These are phyloP conservation scores for Argentina anserina DNA, from an alignment of 306 rosid species.

Conservation along the genomic window DNA sequence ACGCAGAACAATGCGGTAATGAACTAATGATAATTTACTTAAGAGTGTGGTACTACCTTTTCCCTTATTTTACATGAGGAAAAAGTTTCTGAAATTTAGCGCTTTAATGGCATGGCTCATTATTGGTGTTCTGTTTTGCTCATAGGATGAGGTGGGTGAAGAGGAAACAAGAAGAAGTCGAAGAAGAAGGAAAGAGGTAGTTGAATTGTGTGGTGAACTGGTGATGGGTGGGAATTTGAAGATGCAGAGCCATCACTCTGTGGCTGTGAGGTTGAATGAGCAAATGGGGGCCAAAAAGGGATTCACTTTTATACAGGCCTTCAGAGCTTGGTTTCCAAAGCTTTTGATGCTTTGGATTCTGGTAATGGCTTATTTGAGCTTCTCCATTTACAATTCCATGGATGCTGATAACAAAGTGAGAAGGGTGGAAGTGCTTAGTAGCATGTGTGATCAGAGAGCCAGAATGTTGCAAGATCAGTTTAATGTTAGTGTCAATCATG, in stretches of 20 bases:
- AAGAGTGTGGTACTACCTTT: slow-evolving; percentile 31
- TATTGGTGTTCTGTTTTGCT: slow-evolving; percentile 26
- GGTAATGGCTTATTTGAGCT: slow-evolving; percentile 51
- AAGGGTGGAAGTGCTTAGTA: slow-evolving; percentile 68
- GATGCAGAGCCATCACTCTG: slow-evolving; percentile 52
- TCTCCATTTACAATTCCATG: slow-evolving; percentile 48
- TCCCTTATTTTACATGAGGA: slow-evolving; percentile 27
- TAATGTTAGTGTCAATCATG: slow-evolving; percentile 94
- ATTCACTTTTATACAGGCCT: slow-evolving; percentile 68
- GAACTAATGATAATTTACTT: slow-evolving; percentile 46
- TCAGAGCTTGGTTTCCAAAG: slow-evolving; percentile 73
- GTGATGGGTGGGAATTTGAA: slow-evolving; percentile 54
- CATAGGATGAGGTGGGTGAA: slow-evolving; percentile 41
- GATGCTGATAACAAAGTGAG: slow-evolving; percentile 80
- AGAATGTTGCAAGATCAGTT: slow-evolving; percentile 98
- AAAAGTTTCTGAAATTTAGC: slow-evolving; percentile 37
- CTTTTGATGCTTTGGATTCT: slow-evolving; percentile 58
- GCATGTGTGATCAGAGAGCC: slow-evolving; percentile 96
- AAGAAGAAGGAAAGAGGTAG: slow-evolving; percentile 20
- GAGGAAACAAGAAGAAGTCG: slow-evolving; percentile 25
- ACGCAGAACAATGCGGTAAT: slow-evolving; percentile 58
- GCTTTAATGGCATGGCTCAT: slow-evolving; percentile 28
- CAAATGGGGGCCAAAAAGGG: slow-evolving; percentile 64
- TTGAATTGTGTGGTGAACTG: slow-evolving; percentile 29
- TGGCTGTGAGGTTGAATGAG: slow-evolving; percentile 64